Evolutionary conservation across 805 yeast species (phyloP).

Genomic region (Yarrowia keelungensis): DNA sequence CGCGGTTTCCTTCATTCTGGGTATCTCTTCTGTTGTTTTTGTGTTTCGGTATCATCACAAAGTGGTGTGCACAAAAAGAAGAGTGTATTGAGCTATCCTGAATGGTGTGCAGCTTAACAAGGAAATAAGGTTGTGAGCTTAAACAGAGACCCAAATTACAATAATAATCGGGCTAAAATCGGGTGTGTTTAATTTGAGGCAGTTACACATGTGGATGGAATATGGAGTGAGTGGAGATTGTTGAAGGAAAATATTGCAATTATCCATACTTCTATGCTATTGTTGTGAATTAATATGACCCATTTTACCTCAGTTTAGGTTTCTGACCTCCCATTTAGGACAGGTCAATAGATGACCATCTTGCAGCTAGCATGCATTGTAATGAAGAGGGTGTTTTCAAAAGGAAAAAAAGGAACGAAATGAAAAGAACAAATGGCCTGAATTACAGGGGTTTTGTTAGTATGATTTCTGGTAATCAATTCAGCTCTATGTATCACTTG

Average conservation of each 20-base stretch:
- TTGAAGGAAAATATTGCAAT: no score
- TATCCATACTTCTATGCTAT: no score
- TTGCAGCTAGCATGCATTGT: conserved; percentile 7
- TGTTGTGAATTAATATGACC: no score
- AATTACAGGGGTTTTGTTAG: no score
- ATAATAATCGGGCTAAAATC: neutral
- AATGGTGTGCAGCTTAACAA: neutral
- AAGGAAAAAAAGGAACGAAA: no score
- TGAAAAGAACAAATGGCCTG: no score
- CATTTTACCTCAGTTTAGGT: neutral
- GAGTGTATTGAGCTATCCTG: conserved; percentile 1
- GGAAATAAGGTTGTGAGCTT: neutral
- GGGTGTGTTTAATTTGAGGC: no score
- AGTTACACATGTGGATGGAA: no score
- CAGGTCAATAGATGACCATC: conserved; percentile 17
- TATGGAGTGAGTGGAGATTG: no score
- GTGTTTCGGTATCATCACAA: neutral
- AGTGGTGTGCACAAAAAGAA: neutral
- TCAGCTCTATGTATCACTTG: no score
- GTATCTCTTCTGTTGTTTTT: neutral
- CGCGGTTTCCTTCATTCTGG: neutral
- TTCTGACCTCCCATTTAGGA: neutral
- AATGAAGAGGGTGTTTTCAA: no score
- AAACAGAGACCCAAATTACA: neutral
- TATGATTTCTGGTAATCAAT: no score